Conservation (phyloP, 805 yeast genomes). For the Kodamaea hsintzibuensis region DNA sequence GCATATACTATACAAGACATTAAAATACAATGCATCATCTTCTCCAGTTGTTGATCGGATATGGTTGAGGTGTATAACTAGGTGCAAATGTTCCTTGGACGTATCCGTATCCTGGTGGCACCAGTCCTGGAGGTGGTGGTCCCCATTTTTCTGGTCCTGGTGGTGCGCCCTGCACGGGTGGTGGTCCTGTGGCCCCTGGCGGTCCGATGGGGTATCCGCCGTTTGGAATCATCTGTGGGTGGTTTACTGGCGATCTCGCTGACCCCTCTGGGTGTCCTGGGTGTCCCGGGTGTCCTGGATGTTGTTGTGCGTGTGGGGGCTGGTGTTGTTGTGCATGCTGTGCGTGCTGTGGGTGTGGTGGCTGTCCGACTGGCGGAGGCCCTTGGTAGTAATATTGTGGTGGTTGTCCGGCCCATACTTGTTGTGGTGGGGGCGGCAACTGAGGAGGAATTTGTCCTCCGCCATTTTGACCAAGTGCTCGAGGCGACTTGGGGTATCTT, state of each 20-base stretch:
- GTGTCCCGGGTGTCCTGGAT: constrained; percentile 4
- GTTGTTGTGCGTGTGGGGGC: constrained; percentile 2
- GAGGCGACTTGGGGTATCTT: not conserved
- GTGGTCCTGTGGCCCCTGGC: constrained; percentile 9
- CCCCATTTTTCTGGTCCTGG: constrained; percentile 10
- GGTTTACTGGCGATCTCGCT: constrained; percentile 25
- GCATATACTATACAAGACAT: not conserved
- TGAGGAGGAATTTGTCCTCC: constrained; percentile 19
- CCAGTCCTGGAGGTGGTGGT: constrained; percentile 14
- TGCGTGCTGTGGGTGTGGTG: constrained; percentile 7
- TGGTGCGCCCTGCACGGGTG: constrained; percentile 14
- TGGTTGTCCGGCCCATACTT: constrained; percentile 23
- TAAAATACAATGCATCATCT: constrained; percentile 12
- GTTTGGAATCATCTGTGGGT: constrained; percentile 19
- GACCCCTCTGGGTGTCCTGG: constrained; percentile 11
- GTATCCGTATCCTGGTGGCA: constrained; percentile 39
- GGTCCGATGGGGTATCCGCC: constrained; percentile 18
- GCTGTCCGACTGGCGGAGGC: constrained; percentile 10
- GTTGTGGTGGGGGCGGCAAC: constrained; percentile 28
- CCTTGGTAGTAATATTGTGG: constrained; percentile 25
- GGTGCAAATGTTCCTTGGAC: constrained; percentile 4
- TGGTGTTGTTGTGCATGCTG: not conserved
- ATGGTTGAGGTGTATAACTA: constrained; percentile 11
- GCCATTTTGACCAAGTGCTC: not conserved
- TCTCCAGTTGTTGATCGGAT: constrained; percentile 28